phyloP scores from a whole-genome alignment of 192 early-diverging fungal species.

The Rhizophagus sp. region DNA sequence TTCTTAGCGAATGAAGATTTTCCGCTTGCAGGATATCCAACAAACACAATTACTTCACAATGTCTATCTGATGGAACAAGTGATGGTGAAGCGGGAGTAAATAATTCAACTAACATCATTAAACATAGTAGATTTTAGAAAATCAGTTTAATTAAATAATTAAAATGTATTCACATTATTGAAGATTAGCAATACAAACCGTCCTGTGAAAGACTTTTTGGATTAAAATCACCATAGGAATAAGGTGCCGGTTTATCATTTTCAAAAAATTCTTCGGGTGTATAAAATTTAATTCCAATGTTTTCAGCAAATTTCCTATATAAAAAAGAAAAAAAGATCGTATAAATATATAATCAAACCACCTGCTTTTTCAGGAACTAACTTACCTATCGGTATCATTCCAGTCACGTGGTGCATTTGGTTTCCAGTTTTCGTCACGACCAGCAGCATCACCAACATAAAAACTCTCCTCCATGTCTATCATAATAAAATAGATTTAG shows the following conservation, averaged over 20 bases:
- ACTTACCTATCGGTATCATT: conserved; percentile 73
- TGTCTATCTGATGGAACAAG: conserved; percentile 34
- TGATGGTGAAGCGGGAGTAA: conserved; percentile 37
- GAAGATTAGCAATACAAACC: conserved; percentile 31
- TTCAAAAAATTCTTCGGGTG: conserved; percentile 81
- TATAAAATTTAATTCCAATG: conserved; percentile 68
- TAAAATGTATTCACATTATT: not conserved
- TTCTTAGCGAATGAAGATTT: conserved; percentile 73
- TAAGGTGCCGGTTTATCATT: conserved; percentile 45
- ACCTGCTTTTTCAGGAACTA: not conserved
- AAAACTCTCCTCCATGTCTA: conserved; percentile 65
- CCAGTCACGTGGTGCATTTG: conserved; percentile 65
- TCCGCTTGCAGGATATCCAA: conserved; percentile 84
- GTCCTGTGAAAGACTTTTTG: conserved; percentile 38
- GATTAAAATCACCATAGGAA: conserved; percentile 53
- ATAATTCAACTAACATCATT: conserved; percentile 31
- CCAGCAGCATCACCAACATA: conserved; percentile 97
- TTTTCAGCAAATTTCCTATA: conserved; percentile 79
- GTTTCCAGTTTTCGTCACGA: conserved; percentile 63
- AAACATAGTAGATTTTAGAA: not conserved
- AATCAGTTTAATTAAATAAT: not conserved
- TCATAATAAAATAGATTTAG: conserved; percentile 7
- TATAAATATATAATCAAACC: conserved; percentile 12
- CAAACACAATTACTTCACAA: conserved; percentile 69
- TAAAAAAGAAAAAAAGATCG: not conserved